A percentile compares a stretch with the other conserved stretches of the same genome.
These are phyloP conservation scores for Salix suchowensis DNA, from an alignment of 345 rosid species.

Conservation along the genomic window DNA sequence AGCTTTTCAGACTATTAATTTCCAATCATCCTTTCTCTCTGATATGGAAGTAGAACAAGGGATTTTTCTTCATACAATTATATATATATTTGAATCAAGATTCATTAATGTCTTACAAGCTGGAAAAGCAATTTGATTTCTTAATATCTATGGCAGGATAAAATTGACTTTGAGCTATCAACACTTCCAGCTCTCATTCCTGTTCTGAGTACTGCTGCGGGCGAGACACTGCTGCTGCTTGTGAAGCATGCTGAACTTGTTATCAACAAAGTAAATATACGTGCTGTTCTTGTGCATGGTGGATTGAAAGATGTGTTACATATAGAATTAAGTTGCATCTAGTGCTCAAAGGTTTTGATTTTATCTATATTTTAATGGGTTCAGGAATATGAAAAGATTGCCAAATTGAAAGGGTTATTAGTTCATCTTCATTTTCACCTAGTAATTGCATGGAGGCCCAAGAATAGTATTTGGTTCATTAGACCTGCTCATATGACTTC, in stretches of 20 bases:
- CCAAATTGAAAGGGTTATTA: not conserved
- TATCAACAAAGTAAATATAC: slow-evolving; percentile 57
- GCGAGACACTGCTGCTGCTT: slow-evolving; percentile 85
- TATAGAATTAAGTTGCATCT: not conserved
- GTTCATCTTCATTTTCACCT: not conserved
- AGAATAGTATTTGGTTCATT: not conserved
- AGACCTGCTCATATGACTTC: not conserved
- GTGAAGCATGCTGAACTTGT: slow-evolving; percentile 91
- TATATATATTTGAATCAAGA: not conserved
- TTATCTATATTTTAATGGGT: not conserved
- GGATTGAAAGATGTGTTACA: not conserved
- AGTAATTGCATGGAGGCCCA: not conserved
- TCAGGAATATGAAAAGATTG: not conserved
- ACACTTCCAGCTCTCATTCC: slow-evolving; percentile 94
- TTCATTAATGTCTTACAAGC: not conserved
- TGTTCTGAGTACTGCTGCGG: slow-evolving; percentile 80
- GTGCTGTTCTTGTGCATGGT: not conserved
- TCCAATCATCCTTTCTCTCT: not conserved
- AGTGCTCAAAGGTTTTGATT: not conserved
- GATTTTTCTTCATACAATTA: not conserved
- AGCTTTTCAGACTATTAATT: not conserved
- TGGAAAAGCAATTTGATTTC: slow-evolving; percentile 12
- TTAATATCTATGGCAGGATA: slow-evolving; percentile 56
- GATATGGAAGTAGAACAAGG: not conserved
- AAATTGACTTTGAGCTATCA: slow-evolving; percentile 78